Conservation (phyloP, 208 protist species). For the Leishmania amazonensis region DNA sequence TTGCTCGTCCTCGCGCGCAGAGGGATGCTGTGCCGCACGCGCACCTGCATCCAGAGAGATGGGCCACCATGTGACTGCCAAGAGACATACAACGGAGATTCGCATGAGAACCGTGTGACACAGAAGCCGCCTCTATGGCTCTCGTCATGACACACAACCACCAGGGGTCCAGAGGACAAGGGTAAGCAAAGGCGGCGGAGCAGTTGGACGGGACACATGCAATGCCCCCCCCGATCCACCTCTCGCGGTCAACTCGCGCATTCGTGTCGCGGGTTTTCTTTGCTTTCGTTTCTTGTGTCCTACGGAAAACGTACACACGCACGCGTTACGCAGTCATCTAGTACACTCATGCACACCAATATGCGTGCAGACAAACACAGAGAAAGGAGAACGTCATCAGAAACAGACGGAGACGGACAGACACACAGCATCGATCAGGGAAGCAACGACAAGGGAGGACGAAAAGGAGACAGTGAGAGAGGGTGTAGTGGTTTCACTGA, state of each 20-base stretch:
- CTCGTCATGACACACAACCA: not conserved
- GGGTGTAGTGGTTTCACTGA: not conserved
- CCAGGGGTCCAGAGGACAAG: not conserved
- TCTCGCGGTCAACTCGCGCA: not conserved
- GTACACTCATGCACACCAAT: not conserved
- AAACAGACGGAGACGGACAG: conserved; percentile 10
- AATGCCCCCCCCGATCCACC: not conserved
- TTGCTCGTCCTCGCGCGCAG: not conserved
- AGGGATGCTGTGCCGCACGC: not conserved
- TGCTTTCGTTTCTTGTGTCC: not conserved
- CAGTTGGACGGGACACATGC: not conserved
- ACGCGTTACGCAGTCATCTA: conserved; percentile 2
- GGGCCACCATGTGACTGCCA: not conserved
- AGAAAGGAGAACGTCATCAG: conserved; percentile 13
- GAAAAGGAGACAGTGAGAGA: not conserved
- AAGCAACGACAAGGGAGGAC: not conserved
- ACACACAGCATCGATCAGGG: not conserved
- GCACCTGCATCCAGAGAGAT: not conserved
- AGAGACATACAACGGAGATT: not conserved
- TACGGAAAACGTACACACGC: not conserved
- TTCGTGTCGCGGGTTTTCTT: not conserved
- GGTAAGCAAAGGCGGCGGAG: not conserved
- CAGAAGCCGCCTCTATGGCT: not conserved
- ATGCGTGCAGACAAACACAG: not conserved
- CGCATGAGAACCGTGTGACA: not conserved